A percentile compares a stretch with the other conserved stretches of the same genome.
Conservation (phyloP, 768 basidiomycete species). For the Fomitopsis pulvina region DNA sequence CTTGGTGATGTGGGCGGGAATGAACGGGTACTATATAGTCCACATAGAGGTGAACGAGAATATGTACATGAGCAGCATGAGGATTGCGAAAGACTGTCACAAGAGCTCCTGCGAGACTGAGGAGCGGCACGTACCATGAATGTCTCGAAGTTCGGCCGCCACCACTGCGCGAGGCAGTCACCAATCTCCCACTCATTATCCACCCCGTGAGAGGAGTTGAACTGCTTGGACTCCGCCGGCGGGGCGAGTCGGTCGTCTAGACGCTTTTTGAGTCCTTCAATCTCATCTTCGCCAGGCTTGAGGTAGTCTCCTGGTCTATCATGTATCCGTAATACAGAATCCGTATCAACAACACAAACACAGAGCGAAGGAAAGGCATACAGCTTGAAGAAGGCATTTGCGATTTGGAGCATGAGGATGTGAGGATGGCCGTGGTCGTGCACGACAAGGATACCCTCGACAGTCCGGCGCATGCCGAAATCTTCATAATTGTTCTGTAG, state of each 20-base stretch:
- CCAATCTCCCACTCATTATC: slow-evolving; percentile 95
- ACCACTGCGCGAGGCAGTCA: slow-evolving; percentile 97
- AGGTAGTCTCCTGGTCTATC: slow-evolving; percentile 95
- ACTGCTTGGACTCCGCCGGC: slow-evolving; percentile 62
- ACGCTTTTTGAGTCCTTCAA: slow-evolving; percentile 82
- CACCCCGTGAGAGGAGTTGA: slow-evolving; percentile 67
- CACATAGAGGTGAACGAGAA: background rate
- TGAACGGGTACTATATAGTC: slow-evolving; percentile 72
- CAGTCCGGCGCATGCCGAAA: slow-evolving; percentile 93
- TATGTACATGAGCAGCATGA: background rate
- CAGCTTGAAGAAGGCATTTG: slow-evolving; percentile 99
- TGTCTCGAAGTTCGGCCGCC: slow-evolving; percentile 96
- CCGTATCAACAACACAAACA: background rate
- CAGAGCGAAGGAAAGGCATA: slow-evolving; percentile 30
- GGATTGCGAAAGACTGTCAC: background rate
- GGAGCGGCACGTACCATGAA: slow-evolving; percentile 72
- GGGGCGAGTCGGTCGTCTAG: slow-evolving; percentile 88
- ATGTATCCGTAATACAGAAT: too few species aligned
- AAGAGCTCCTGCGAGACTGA: background rate
- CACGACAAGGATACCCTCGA: slow-evolving; percentile 84
- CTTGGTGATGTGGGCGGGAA: slow-evolving; percentile 93
- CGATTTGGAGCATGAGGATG: slow-evolving; percentile 96
- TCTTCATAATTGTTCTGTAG: slow-evolving; percentile 96
- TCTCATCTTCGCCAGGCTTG: slow-evolving; percentile 91
- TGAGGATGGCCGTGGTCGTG: slow-evolving; percentile 98